Conservation (phyloP, 768 basidiomycete species). For the Leccinum imitatum region DNA sequence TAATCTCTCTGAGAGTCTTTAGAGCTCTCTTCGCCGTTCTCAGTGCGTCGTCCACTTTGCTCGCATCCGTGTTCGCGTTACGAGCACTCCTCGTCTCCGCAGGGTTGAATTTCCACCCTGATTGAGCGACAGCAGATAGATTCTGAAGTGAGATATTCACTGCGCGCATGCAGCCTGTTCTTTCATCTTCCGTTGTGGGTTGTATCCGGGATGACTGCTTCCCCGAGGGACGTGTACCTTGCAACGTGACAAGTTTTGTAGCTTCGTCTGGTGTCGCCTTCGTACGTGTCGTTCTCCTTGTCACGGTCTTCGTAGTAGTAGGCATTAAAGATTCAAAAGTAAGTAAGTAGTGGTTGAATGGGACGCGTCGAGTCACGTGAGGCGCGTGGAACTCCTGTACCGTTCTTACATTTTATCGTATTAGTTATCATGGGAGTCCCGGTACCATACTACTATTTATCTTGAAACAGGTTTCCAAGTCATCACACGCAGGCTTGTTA, state of each 20-base stretch:
- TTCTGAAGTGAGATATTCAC: conserved; percentile 64
- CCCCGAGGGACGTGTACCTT: conserved; percentile 26
- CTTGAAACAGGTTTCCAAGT: too few species aligned
- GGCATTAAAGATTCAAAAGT: conserved; percentile 9
- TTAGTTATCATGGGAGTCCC: too few species aligned
- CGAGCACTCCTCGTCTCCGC: conserved; percentile 27
- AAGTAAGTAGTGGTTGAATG: not conserved
- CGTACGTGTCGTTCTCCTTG: conserved; percentile 16
- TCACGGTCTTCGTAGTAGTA: conserved; percentile 6
- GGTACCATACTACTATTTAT: too few species aligned
- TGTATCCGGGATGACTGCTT: conserved; percentile 23
- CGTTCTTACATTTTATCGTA: too few species aligned
- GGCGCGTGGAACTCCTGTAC: too few species aligned
- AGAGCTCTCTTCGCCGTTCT: conserved; percentile 45
- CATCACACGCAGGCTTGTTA: too few species aligned
- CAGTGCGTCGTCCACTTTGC: conserved; percentile 35
- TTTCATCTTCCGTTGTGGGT: conserved; percentile 35
- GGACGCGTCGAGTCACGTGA: conserved; percentile 19
- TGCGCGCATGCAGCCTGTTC: conserved; percentile 53
- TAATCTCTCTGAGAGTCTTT: conserved; percentile 42
- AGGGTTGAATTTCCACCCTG: conserved; percentile 55
- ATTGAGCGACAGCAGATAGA: conserved; percentile 50
- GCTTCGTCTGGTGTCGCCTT: conserved; percentile 4
- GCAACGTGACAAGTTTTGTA: conserved; percentile 28
- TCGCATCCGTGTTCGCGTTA: conserved; percentile 25